Conservation (phyloP, 163 green algal genomes). For the Volvox carteri region DNA sequence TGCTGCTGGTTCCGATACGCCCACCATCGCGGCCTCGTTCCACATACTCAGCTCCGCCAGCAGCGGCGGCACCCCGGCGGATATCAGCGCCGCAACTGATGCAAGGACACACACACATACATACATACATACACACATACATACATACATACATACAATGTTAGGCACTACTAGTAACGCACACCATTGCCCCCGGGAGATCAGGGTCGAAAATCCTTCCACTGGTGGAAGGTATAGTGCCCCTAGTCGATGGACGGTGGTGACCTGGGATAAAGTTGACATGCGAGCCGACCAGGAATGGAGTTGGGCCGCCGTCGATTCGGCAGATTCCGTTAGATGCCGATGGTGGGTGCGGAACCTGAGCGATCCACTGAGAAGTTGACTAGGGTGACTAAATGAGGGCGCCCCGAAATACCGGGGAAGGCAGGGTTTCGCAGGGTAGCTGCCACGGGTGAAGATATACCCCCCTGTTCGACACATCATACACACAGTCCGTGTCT, state of each 20-base stretch:
- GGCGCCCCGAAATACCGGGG: too few species aligned
- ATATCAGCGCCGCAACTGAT: neutral
- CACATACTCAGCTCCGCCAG: conserved; percentile 6
- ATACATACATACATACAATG: neutral
- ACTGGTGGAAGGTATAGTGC: too few species aligned
- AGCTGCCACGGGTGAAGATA: neutral
- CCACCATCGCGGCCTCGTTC: neutral
- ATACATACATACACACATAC: neutral
- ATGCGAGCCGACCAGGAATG: too few species aligned
- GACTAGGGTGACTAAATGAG: neutral
- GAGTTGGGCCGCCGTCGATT: neutral
- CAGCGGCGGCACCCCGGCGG: neutral
- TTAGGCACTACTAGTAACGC: neutral
- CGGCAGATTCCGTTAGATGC: neutral
- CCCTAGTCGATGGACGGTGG: too few species aligned
- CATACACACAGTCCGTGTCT: neutral
- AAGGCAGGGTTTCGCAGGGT: neutral
- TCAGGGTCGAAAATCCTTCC: too few species aligned
- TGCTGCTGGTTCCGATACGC: too few species aligned
- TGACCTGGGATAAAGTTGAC: too few species aligned
- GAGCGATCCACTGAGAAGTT: neutral
- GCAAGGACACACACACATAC: neutral
- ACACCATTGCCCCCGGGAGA: neutral
- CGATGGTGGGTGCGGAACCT: neutral
- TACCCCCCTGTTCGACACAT: neutral